Base-by-base conservation (phyloP, 352 stramenopile species). In the Phytophthora melonis region DNA sequence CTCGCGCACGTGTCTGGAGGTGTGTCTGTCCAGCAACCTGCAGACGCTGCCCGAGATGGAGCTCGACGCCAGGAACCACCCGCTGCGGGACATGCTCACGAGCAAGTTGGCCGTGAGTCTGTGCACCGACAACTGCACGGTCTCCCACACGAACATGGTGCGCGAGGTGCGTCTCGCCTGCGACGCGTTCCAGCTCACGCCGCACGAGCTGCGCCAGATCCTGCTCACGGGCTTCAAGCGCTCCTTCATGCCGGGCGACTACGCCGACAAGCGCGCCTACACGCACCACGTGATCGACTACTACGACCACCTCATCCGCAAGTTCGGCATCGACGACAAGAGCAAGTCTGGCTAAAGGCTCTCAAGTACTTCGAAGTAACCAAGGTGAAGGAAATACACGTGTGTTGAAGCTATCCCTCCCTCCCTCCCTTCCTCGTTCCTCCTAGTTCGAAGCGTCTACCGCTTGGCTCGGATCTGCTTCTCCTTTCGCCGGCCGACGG, bases 121-220 rank as follows among this genome's bases (percentile, higher is more conserved):
- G 16, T 97, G 86, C 68, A 97, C 91, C 11, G 91, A 97, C 79
- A 97, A 97, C 69, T 93, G 86, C 71, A 93, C 89, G 5, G 90
- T 97, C 1, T 95, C 86, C 49, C 84, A 96, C 68, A 97, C 91
- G 36, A 81, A 93, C 74, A 94, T 97, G 78, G 77, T 95, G 41
- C 79, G 77, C 47, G 91, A 97, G 63, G 81, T 97, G 68, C 89
- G 83, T 14, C 78, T 97, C 41, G 89, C 90, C 9, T 90, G 86
- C 58, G 88, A 97, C 55, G 89, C 89, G 14, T 94, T 97, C 63
- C 58, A 87, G 47, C 77, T 97, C 19, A 87, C 83, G 18, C 82
- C 90, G 27, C 78, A 75, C 36, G 87, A 97, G 65, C 63, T 97
- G 70, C 80, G 87, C 27, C 81, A 87, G 58, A 87, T 96, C 65